Base-by-base conservation (phyloP, 805 yeast genomes). In the Candida odintsovae region DNA sequence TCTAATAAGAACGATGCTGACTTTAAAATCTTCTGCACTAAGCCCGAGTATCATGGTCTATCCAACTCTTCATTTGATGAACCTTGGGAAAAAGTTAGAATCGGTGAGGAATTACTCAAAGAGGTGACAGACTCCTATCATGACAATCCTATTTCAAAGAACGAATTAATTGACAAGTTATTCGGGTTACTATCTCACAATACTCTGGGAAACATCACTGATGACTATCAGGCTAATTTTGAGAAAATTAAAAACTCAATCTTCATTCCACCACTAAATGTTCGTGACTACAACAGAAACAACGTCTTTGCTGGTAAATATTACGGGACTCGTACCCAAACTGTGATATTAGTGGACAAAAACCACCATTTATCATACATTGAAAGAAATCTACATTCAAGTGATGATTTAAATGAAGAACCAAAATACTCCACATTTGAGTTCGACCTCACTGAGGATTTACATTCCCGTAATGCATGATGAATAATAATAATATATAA, bases 301-400 rank as follows among this genome's bases (percentile, higher is more conserved):
- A 62, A 67, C 4, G 48, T 52, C 18, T 55, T 64, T n/a, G 65
- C 71, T 15, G 88, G 89, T 0, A 63, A 69, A 20, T 80, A 71
- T 56, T 90, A 89, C 59, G 97, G 97, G 0, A 90, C 97, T 0
- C 68, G 97, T 45, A 86, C 96, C 0, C 96, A 90, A 62, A 88
- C 95, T 0, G 76, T 89, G 2, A 71, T 89, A 4, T 55, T 87
- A 20, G 71, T 86, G 10, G 79, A 77, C 57, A 73, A 70, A 35
- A 48, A 57, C 36, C 72, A 86, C 56, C 47, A 66, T 33, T 65
- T 85, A 19, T 74, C 75, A 42, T 86, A 85, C 62, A 67, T 76
- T 13, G 96, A 90, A 59, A 68, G 71, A 41, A 77, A 78, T 46
- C 54, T 85, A 18, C 84, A 82, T 54, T 65, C 72, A n/a, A 58